Base-by-base conservation (phyloP, 2,329 filamentous ascomycete species). In the Aureobasidium sp. region DNA sequence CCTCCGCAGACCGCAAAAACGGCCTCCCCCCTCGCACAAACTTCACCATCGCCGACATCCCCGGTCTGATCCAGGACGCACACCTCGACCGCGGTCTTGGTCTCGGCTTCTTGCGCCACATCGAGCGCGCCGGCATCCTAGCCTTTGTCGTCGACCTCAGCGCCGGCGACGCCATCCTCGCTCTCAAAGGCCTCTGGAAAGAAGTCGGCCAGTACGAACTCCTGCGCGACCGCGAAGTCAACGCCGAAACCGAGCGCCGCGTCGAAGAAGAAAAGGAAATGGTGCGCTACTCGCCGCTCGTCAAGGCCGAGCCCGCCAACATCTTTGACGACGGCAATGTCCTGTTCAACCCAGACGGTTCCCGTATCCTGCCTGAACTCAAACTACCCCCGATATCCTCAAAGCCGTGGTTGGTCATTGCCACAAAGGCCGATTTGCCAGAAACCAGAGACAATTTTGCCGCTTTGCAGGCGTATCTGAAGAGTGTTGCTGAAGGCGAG, bases 331-430 rank as follows among this genome's bases (percentile, higher is more conserved):
- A 61, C 21, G 70, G 51, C 60, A 68, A 43, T 23, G 55, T 63
- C n/a, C 55, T 69, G 15, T 65, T 69, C 13, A 61, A 68, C 42
- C 64, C 65, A 11, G 61, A 66, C 23, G 61, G 64, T 33, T 63
- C 67, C 49, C 29, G 62, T 40, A 50, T 61, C 37, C 73, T 83
- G 21, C 78, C 77, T 42, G 78, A 75, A 25, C 72, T 81, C 35
- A 73, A 74, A 38, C 75, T 82, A 11, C 79, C 89, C n/a, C 84
- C 87, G 42, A 95, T 97, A 65, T 88, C 89, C n/a, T 84, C 83
- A 35, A 99, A 99, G 76, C 92, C 94, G 0, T 99, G 94, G 94
- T 94, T 95, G 68, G 92, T 96, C 5, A 85, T 96, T 45, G 93
- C 90, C 1, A 96, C 92, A 21, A 97, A 97, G 74, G 92, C 90